phyloP scores from a whole-genome alignment of 495 filamentous ascomycete genomes.

The Amniculicola lignicola region DNA sequence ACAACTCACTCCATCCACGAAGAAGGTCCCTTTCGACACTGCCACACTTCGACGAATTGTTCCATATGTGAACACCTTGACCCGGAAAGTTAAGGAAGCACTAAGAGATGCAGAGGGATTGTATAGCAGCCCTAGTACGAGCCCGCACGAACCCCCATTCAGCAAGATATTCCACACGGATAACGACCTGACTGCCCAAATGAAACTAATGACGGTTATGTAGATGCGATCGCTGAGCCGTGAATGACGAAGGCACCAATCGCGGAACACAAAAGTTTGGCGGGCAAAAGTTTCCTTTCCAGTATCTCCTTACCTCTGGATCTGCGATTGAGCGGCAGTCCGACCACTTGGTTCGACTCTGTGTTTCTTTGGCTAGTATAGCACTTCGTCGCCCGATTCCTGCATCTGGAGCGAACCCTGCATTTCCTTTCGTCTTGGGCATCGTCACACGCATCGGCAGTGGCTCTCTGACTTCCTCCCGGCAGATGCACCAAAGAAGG shows the following conservation, averaged over 20 bases:
- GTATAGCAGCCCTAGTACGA: conserved; percentile 54
- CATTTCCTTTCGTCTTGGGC: conserved; percentile 22
- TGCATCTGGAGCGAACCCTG: conserved; percentile 29
- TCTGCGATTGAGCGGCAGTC: conserved; percentile 22
- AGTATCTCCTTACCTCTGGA: conserved; percentile 21
- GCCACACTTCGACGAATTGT: conserved; percentile 84
- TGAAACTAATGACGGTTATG: conserved; percentile 68
- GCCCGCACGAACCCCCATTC: conserved; percentile 55
- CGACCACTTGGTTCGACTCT: conserved; percentile 14
- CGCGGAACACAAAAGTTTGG: conserved; percentile 12
- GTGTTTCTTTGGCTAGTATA: conserved; percentile 27
- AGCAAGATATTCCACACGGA: conserved; percentile 41
- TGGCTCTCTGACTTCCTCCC: not conserved
- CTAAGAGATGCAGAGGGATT: conserved; percentile 48
- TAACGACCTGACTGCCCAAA: conserved; percentile 52
- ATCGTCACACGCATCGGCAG: conserved; percentile 13
- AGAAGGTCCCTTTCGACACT: conserved; percentile 89
- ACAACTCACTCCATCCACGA: conserved; percentile 50
- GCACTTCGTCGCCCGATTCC: conserved; percentile 4
- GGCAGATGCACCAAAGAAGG: not conserved
- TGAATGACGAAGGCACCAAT: not conserved
- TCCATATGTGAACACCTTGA: conserved; percentile 73
- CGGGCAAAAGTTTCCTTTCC: conserved; percentile 17
- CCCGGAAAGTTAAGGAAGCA: conserved; percentile 74
- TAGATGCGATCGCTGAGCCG: conserved; percentile 40